Base-by-base conservation (phyloP, 2,329 filamentous ascomycete species). In the Stachybotrys elegans region DNA sequence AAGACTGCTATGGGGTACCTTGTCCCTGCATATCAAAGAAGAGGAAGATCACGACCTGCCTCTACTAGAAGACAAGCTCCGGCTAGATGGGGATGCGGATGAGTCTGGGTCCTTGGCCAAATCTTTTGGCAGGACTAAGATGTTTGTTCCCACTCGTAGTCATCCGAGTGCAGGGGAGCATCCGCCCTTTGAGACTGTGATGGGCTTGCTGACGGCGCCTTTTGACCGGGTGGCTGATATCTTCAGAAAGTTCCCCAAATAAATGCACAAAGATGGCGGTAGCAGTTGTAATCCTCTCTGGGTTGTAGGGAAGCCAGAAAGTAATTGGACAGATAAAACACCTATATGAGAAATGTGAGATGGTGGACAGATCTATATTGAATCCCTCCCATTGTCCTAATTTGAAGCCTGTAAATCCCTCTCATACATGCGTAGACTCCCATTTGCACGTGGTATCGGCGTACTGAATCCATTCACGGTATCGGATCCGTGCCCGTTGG, bases 191-290 rank as follows among this genome's bases (percentile, higher is more conserved):
- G 77, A 82, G 65, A 77, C 72, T 0, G 73, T 68, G 0, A 69
- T 69, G 45, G 76, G 73, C 0, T 51, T 83, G 19, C 48, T 83
- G 57, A 61, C 73, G 0, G 76, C 78, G 13, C 79, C 79, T 0
- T 62, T 83, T 16, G 80, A 83, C 55, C 71, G 69, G 46, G 48
- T 83, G 23, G 62, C 61, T 29, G 77, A 83, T 56, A 41, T 79
- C 6, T 78, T 81, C 49, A 60, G 71, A 17, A 75, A 72, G 54
- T 83, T 79, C 51, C 75, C 75, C 16, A 27, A 40, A n/a, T n/a
- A n/a, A n/a, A n/a, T n/a, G n/a, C n/a, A n/a, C n/a, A n/a, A n/a
- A n/a, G n/a, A n/a, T n/a, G n/a, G n/a, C n/a, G n/a, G n/a, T n/a
- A n/a, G n/a, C n/a, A n/a, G n/a, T n/a, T n/a, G n/a, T n/a, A n/a